Evolutionary conservation across 768 basidiomycete genomes (phyloP).

Genomic region (Cystofilobasidium ferigula): DNA sequence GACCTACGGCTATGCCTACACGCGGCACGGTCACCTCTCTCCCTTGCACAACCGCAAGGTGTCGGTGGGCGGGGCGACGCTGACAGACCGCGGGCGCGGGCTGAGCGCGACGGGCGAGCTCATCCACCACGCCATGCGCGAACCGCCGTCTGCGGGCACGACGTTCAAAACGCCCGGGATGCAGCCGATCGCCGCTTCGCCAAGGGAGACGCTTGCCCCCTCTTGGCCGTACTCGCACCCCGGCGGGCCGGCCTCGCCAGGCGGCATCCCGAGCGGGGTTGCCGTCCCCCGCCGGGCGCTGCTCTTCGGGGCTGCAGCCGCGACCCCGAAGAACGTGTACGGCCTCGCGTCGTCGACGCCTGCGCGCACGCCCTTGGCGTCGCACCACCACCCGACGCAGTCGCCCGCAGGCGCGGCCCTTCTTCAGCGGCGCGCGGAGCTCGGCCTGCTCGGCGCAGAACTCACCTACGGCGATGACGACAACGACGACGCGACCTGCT

Average conservation of each 20-base stretch:
- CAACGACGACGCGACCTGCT: neutral
- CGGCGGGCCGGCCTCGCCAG: constrained; percentile 11
- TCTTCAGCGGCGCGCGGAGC: constrained; percentile 15
- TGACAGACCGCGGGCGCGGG: neutral
- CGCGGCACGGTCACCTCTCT: neutral
- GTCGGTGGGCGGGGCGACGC: neutral
- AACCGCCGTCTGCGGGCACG: neutral
- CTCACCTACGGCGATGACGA: constrained; percentile 7
- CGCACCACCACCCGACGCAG: constrained; percentile 17
- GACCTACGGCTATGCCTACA: neutral
- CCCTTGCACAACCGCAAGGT: constrained; percentile 16
- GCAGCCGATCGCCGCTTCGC: constrained; percentile 22
- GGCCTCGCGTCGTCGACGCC: constrained; percentile 9
- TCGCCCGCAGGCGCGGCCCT: constrained; percentile 22
- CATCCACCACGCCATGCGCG: constrained; percentile 16
- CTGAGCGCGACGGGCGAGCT: constrained; percentile 19
- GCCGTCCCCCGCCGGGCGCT: neutral
- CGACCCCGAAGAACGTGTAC: neutral
- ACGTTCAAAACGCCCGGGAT: constrained; percentile 18
- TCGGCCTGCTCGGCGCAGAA: constrained; percentile 9
- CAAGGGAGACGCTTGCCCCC: neutral
- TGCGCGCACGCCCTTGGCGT: constrained; percentile 4
- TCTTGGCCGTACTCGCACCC: neutral
- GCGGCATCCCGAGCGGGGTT: neutral
- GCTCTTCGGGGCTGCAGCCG: neutral